phyloP scores from a whole-genome alignment of 352 stramenopile species.

The Globisporangium mamillatum region DNA sequence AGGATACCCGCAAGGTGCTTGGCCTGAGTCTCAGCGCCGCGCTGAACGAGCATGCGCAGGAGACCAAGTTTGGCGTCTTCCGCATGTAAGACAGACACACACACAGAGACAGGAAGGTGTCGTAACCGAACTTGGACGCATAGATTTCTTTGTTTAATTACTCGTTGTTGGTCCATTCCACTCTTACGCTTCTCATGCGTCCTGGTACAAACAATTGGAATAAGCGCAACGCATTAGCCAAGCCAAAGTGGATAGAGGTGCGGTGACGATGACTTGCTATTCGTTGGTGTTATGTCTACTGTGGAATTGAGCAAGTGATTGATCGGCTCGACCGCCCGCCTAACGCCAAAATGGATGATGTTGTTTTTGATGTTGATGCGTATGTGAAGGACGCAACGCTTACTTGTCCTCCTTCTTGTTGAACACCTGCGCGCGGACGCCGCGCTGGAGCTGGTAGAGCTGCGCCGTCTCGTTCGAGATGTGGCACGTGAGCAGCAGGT shows the following conservation, averaged over 20 bases:
- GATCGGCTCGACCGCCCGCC: neutral
- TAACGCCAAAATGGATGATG: neutral
- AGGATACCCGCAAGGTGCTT: constrained; percentile 82
- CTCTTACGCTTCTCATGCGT: neutral
- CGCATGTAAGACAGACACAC: constrained; percentile 81
- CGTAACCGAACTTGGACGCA: neutral
- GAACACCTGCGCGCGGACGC: constrained; percentile 32
- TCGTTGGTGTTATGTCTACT: constrained; percentile 2
- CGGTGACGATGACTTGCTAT: constrained; percentile 3
- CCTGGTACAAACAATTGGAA: neutral
- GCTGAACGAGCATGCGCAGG: constrained; percentile 63
- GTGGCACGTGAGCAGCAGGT: constrained; percentile 81
- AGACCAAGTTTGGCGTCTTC: constrained; percentile 96
- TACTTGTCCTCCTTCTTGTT: constrained; percentile 35
- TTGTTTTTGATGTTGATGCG: no score
- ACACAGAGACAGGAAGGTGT: neutral
- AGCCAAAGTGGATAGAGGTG: neutral
- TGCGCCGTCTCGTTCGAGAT: constrained; percentile 81
- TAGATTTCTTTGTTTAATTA: neutral
- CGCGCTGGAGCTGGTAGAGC: constrained; percentile 79
- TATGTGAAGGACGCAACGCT: neutral
- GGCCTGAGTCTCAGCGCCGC: constrained; percentile 55
- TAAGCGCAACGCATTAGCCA: neutral
- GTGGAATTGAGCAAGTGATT: constrained; percentile 9
- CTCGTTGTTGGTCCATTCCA: neutral